Base-by-base conservation (phyloP, 768 basidiomycete species). In the Gyrodon lividus region DNA sequence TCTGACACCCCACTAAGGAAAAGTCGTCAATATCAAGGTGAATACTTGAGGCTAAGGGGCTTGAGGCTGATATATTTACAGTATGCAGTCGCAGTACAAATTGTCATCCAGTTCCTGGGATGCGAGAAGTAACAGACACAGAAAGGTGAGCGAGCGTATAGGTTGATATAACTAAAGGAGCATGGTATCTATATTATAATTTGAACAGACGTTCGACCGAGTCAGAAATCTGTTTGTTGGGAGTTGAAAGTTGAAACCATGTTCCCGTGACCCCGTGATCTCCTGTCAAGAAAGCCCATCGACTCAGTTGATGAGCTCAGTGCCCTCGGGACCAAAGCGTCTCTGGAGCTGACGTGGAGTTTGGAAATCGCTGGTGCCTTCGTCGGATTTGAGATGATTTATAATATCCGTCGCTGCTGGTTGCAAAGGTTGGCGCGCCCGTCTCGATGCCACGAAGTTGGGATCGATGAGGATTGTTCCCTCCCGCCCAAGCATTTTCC, bases 81-180 rank as follows among this genome's bases (percentile, higher is more conserved):
- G 26, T 42, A 24, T n/a, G 41, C n/a, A 20, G 5, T 24, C 16
- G 16, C 16, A 26, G 24, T 43, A 16, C 20, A 23, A 42, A 47
- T 37, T 34, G 37, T 33, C 43, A 57, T 64, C 54, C 63, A 63
- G 48, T 62, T 62, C 62, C 43, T 49, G 57, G 57, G 63, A 64
- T 51, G 31, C 28, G 12, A 31, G 43, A 45, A 48, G 26, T 44
- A 48, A 42, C 13, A 20, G 35, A 42, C 45, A 53, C 23, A 19
- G 12, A 46, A 39, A 47, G 13, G 39, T 44, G 35, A 35, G 26
- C 5, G 16, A 43, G 41, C 16, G 41, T 24, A 23, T 23, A 22
- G 12, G 6, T 24, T 28, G 46, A 31, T 37, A 37, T 26, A 34
- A 45, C 34, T 37, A 26, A 50, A 6, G 30, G 50, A 50, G 30